Evolutionary conservation across 352 stramenopile species (phyloP).

Genomic region (Phytophthora fragariaefolia): DNA sequence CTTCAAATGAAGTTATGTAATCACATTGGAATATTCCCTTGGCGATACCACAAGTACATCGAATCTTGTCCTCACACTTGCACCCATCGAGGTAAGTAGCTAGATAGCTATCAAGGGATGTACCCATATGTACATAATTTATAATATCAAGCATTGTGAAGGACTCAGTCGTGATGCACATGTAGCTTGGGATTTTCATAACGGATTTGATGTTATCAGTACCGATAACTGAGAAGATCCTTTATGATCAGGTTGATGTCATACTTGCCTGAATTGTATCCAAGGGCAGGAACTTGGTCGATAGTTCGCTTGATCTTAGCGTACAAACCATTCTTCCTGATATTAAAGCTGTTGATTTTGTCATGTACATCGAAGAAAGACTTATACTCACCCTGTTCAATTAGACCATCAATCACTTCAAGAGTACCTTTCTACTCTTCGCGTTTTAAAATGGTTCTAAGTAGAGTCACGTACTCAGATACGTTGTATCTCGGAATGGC

Average conservation of each 20-base stretch:
- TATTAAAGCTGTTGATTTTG: not conserved
- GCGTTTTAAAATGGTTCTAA: too few relatives aligned
- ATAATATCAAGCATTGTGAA: not conserved
- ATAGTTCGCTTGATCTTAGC: not conserved
- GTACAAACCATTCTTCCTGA: conserved; percentile 4
- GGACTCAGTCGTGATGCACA: conserved; percentile 34
- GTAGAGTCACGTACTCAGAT: not conserved
- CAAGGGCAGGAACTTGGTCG: conserved; percentile 19
- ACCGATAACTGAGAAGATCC: conserved; percentile 3
- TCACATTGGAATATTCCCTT: conserved; percentile 29
- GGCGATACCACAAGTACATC: conserved; percentile 22
- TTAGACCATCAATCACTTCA: too few relatives aligned
- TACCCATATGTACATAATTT: not conserved
- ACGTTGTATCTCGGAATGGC: conserved; percentile 3
- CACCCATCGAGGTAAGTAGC: conserved; percentile 38
- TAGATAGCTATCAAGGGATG: conserved; percentile 3
- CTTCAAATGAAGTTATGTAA: conserved; percentile 36
- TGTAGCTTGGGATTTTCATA: conserved; percentile 20
- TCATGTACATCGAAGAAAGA: not conserved
- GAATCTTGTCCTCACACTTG: conserved; percentile 40
- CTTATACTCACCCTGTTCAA: not conserved
- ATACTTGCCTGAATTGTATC: conserved; percentile 44
- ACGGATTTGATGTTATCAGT: conserved; percentile 17
- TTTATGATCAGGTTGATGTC: conserved; percentile 10
- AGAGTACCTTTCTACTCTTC: too few relatives aligned